Evolutionary conservation across 164 flowering plant genomes (phyloP), one percentile per base, ranked within the genome.

Genomic region (Echeveria elegans): DNA sequence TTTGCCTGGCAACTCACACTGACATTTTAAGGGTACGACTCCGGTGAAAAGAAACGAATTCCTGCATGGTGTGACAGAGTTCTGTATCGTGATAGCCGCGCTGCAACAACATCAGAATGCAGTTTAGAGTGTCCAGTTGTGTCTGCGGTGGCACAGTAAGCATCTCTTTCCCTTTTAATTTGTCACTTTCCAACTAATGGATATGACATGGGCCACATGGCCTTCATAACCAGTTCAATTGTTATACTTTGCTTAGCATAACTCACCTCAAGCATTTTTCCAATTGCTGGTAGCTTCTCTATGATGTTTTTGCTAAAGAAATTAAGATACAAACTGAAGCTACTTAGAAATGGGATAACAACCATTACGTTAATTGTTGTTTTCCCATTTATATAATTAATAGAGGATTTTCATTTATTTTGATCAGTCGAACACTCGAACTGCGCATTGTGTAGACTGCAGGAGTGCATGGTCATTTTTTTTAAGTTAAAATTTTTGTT

Each of bases 51-150:
- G 83, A 95, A 88, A 79, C 92, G 99, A 5, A 82, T 92, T 75
- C 99, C 99, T 73, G 99, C 99, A 28, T 95, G 99, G 99, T 95
- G 99, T 74, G 99, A 95, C 74, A 85, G 97, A 74, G 83, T 95
- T 71, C 63, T 95, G 60, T 95, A 80, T 70, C 97, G 99, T 63
- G 99, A 95, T 72, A 89, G 75, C 64, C 92, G 92, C 28, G 66
- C 84, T 38, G 48, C 79, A 69, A 56, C 75, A 38, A 78, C 37
- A 7, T 72, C 87, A 32, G 85, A 84, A 18, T 91, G 97, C 83
- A 77, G 83, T 69, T 80, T 91, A 65, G 83, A 83, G 60, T 94
- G 97, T 70, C 99, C 99, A 47, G 85, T 89, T 5, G 84, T 88
- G 63, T 60, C 88, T 56, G 82, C 88, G 32, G 67, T 88, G 63